A percentile compares a stretch with the other conserved stretches of the same genome.
Conservation (phyloP, 805 yeast species). For the Candida patagonica region DNA sequence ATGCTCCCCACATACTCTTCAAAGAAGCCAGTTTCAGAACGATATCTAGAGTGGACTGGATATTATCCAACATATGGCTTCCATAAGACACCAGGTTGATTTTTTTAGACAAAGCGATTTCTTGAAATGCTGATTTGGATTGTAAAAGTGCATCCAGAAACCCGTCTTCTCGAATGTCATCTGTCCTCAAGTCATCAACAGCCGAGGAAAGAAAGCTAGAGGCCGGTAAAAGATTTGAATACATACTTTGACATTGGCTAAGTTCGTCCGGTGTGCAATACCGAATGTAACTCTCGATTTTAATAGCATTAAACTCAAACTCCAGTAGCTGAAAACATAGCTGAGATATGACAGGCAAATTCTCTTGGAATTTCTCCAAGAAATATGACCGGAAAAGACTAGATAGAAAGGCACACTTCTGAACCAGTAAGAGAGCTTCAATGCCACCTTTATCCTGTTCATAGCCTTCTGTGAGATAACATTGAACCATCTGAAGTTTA, state of each 20-base stretch:
- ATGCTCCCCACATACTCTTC: background rate
- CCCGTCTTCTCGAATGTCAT: constrained; percentile 3
- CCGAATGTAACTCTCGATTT: background rate
- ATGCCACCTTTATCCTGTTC: constrained; percentile 11
- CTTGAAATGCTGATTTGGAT: background rate
- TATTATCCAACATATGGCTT: background rate
- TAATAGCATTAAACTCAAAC: constrained; percentile 1
- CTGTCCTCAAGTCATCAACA: constrained; percentile 2
- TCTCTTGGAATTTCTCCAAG: constrained; percentile 9
- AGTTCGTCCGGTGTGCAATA: constrained; percentile 5
- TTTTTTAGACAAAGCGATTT: background rate
- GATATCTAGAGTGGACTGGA: background rate
- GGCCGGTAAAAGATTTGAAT: background rate
- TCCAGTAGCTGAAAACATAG: constrained; percentile 8
- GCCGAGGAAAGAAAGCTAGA: constrained; percentile 1
- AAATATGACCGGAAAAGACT: constrained; percentile 8
- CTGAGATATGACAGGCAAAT: constrained; percentile 7
- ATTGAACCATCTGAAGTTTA: constrained; percentile 20
- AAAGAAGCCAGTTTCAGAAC: background rate
- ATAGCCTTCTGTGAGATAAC: constrained; percentile 17
- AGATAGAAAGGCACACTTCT: constrained; percentile 1
- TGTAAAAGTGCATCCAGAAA: constrained; percentile 1
- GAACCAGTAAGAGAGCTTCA: constrained; percentile 2
- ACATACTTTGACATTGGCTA: background rate
- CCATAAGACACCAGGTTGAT: background rate